These are phyloP conservation scores for Parachaetomium inaequale DNA, from an alignment of 495 filamentous ascomycete genomes.

Conservation along the genomic window DNA sequence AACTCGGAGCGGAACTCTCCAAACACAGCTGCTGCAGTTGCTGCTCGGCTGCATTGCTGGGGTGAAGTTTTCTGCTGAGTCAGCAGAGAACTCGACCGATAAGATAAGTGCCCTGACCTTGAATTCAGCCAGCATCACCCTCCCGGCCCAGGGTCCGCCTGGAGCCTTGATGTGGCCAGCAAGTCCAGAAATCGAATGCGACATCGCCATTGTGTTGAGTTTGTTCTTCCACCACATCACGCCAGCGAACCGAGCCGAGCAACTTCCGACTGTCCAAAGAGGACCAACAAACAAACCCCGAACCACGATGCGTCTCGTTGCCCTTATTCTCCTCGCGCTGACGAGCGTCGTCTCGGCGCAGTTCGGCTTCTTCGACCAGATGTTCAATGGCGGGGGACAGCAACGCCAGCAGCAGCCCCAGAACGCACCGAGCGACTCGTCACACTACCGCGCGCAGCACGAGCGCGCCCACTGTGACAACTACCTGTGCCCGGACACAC, in stretches of 20 bases:
- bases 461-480: slow-evolving; percentile 69
- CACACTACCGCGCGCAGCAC: slow-evolving; percentile 71
- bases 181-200: neutral
- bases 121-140: neutral
- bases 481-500: slow-evolving; percentile 87
- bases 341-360: slow-evolving; percentile 48
- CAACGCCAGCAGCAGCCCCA: slow-evolving; percentile 59
- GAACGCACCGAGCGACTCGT: slow-evolving; percentile 74
- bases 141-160: too few relatives aligned
- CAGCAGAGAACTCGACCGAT: slow-evolving; percentile 23
- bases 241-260: neutral
- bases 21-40: neutral
- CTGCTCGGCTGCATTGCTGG: neutral
- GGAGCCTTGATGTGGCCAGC: slow-evolving; percentile 1
- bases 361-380: slow-evolving; percentile 87
- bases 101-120: slow-evolving; percentile 28
- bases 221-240: neutral
- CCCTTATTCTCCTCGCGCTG: slow-evolving; percentile 34
- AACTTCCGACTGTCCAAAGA: too few relatives aligned
- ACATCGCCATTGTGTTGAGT: neutral
- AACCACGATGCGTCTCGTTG: slow-evolving; percentile 33
- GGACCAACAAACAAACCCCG: neutral
- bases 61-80: slow-evolving; percentile 46
- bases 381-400: slow-evolving; percentile 50
- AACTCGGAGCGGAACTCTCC: neutral